phyloP scores from a whole-genome alignment of 768 basidiomycete species.

The Mycena alexandri region DNA sequence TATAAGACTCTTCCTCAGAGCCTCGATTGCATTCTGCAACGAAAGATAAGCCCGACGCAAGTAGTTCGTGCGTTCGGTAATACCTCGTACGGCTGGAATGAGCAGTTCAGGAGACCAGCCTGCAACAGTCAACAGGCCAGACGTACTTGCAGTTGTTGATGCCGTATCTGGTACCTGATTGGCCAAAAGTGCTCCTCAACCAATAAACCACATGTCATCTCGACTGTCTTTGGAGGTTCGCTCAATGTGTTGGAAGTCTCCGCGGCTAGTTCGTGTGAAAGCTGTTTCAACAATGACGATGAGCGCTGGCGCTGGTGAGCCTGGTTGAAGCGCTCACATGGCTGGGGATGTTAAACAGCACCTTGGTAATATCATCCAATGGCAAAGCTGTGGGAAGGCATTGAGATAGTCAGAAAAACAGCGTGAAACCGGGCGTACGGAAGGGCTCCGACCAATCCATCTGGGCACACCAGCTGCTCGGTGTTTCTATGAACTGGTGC shows the following conservation, averaged over 20 bases:
- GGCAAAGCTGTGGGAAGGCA: not conserved
- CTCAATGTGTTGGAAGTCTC: constrained; percentile 8
- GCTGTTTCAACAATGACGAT: constrained; percentile 1
- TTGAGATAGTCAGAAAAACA: not conserved
- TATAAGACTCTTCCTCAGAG: not conserved
- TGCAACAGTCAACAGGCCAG: not conserved
- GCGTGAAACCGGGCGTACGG: constrained; percentile 4
- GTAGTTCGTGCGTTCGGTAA: not conserved
- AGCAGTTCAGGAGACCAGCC: not conserved
- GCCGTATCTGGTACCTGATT: constrained; percentile 10
- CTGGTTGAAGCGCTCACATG: constrained; percentile 3
- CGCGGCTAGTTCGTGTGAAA: not conserved
- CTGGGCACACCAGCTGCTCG: not conserved
- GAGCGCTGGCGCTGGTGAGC: not conserved
- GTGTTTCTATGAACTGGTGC: constrained; percentile 5
- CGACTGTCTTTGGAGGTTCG: constrained; percentile 6
- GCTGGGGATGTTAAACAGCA: not conserved
- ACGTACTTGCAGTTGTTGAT: constrained; percentile 6
- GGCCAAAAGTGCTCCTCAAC: constrained; percentile 13
- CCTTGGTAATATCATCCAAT: constrained; percentile 4
- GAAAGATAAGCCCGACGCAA: not conserved
- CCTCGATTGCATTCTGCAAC: constrained; percentile 10
- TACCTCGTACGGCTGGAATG: constrained; percentile 13
- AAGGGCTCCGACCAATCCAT: constrained; percentile 7
- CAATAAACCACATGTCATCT: constrained; percentile 10